Percentiles rank a stretch among this genome's conserved stretches.
Evolutionary conservation across 257 asterid species (phyloP).

Genomic region (Capsicum chinense): DNA sequence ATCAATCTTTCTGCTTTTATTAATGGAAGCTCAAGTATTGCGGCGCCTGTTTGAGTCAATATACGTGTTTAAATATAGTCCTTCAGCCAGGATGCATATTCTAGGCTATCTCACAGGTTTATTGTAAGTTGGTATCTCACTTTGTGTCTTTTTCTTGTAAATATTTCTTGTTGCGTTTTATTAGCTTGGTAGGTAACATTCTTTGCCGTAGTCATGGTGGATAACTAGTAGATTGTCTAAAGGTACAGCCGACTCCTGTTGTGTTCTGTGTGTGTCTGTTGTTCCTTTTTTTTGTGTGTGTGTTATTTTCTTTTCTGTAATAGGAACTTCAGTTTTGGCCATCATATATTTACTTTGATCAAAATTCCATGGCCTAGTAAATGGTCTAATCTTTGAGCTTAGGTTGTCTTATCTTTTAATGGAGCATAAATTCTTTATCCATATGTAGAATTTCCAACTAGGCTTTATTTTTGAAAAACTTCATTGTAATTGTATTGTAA

Average conservation of each 20-base stretch:
- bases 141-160: background rate
- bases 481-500: background rate
- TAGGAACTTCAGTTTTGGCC: background rate
- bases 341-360: background rate
- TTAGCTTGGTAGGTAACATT: conserved; percentile 15
- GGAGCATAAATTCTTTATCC: background rate
- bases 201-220: background rate
- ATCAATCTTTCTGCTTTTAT: conserved; percentile 74
- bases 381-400: background rate
- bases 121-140: conserved; percentile 54
- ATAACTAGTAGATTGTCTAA: conserved; percentile 16
- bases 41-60: conserved; percentile 84
- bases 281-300: background rate
- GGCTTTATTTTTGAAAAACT: background rate
- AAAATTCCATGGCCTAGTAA: conserved; percentile 26
- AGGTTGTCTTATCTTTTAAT: background rate
- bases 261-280: background rate
- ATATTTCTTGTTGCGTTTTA: conserved; percentile 7
- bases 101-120: conserved; percentile 71
- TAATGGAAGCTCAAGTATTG: conserved; percentile 83
- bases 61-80: conserved; percentile 77
- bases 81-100: conserved; percentile 87
- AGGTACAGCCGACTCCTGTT: background rate
- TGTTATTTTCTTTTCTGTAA: background rate
- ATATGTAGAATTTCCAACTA: background rate